These are phyloP conservation scores for Hibiscus syriacus DNA, from an alignment of 345 rosid species.

Conservation along the genomic window DNA sequence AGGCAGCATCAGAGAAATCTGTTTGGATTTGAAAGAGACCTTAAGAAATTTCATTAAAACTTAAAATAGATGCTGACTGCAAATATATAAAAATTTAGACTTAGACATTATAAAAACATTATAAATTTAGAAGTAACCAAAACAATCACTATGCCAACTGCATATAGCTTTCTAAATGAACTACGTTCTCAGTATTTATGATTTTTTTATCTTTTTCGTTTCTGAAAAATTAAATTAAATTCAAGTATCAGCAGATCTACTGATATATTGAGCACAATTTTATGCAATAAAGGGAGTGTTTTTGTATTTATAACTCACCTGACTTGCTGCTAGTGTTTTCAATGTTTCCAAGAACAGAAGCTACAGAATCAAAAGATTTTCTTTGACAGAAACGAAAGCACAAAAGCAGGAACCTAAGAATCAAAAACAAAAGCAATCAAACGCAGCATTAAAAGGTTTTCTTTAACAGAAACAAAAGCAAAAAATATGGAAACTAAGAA, in stretches of 20 bases:
- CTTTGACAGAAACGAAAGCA: too few relatives aligned
- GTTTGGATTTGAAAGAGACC: neutral
- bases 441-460: too few relatives aligned
- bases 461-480: too few relatives aligned
- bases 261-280: neutral
- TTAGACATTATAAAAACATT: neutral
- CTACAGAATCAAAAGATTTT: too few relatives aligned
- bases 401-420: too few relatives aligned
- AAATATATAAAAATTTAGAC: neutral
- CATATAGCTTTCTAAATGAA: neutral
- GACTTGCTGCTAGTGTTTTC: constrained; percentile 6
- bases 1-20: neutral
- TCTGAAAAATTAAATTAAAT: neutral
- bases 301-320: constrained; percentile 17
- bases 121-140: neutral
- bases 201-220: neutral
- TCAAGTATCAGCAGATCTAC: neutral
- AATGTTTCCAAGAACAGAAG: constrained; percentile 4
- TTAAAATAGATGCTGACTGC: neutral
- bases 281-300: neutral
- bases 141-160: neutral
- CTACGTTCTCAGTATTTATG: neutral
- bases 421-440: too few relatives aligned
- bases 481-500: too few relatives aligned
- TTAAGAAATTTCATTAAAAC: neutral